Conservation (phyloP, 495 filamentous ascomycete genomes). For the Cercophora sp. region DNA sequence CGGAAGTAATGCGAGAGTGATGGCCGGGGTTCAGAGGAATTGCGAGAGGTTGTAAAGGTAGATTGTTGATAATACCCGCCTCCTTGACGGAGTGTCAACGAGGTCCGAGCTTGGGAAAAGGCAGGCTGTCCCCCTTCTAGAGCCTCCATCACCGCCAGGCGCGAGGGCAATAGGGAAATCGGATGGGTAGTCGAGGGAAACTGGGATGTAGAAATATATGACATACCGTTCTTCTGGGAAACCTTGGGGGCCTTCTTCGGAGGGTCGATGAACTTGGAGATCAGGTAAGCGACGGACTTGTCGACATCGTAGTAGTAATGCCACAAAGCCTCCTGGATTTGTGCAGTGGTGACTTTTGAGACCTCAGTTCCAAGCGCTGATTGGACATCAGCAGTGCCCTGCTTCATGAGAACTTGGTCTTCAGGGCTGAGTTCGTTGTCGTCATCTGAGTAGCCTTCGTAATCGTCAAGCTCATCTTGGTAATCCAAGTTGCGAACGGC, state of each 20-base stretch:
- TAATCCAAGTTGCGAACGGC: constrained; percentile 57
- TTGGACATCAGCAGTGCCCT: constrained; percentile 53
- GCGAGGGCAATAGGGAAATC: too few species aligned
- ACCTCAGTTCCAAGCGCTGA: constrained; percentile 49
- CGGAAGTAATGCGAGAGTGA: constrained; percentile 57
- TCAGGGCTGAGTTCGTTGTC: constrained; percentile 56
- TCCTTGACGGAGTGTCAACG: constrained; percentile 21
- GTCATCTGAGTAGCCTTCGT: constrained; percentile 48
- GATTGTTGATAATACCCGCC: not conserved
- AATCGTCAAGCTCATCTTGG: constrained; percentile 58
- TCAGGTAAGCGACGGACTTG: constrained; percentile 75
- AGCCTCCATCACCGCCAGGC: too few species aligned
- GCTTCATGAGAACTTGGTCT: constrained; percentile 53
- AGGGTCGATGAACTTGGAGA: constrained; percentile 53
- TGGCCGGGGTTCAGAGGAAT: not conserved
- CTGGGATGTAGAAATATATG: constrained; percentile 19
- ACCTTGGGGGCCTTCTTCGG: constrained; percentile 21
- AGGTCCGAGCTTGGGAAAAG: constrained; percentile 5
- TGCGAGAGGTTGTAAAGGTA: not conserved
- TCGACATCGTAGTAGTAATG: constrained; percentile 92
- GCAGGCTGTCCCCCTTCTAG: too few species aligned
- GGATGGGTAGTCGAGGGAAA: not conserved
- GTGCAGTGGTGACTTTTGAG: constrained; percentile 55
- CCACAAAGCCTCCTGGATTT: constrained; percentile 88
- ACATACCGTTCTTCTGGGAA: constrained; percentile 51